Evolutionary conservation across 2,329 filamentous ascomycete genomes (phyloP).

Genomic region (Alternaria incomplexa): DNA sequence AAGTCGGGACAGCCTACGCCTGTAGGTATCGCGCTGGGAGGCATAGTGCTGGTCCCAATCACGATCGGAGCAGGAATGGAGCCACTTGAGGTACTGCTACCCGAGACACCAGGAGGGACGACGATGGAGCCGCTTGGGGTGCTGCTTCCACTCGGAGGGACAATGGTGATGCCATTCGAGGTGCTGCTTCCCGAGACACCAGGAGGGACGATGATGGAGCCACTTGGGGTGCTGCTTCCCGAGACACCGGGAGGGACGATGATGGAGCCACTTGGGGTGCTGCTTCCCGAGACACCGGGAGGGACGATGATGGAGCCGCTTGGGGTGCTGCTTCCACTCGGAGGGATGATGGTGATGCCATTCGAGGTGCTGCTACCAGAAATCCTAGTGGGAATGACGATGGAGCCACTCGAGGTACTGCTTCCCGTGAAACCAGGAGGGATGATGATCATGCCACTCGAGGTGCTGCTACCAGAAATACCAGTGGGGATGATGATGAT

Average conservation of each 20-base stretch:
- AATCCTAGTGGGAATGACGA: background rate
- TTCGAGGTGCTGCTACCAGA: background rate
- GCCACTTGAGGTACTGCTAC: background rate
- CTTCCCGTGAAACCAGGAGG: background rate
- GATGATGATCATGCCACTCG: background rate
- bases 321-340: background rate
- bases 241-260: background rate
- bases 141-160: too few species aligned
- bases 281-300: background rate
- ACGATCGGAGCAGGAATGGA: background rate
- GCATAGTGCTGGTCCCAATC: background rate
- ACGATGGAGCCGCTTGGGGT: too few species aligned
- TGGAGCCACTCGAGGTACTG: background rate
- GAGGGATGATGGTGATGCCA: background rate
- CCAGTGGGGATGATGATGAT: background rate
- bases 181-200: background rate
- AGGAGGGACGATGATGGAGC: background rate
- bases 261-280: background rate
- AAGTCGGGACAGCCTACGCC: conserved; percentile 6
- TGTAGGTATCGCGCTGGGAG: background rate
- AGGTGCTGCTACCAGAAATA: background rate
- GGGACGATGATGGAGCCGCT: background rate
- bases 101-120: background rate
- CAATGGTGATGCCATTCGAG: too few species aligned
- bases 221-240: background rate